Evolutionary conservation across 2,329 filamentous ascomycete species (phyloP).

Genomic region (Spiromastix sp.): DNA sequence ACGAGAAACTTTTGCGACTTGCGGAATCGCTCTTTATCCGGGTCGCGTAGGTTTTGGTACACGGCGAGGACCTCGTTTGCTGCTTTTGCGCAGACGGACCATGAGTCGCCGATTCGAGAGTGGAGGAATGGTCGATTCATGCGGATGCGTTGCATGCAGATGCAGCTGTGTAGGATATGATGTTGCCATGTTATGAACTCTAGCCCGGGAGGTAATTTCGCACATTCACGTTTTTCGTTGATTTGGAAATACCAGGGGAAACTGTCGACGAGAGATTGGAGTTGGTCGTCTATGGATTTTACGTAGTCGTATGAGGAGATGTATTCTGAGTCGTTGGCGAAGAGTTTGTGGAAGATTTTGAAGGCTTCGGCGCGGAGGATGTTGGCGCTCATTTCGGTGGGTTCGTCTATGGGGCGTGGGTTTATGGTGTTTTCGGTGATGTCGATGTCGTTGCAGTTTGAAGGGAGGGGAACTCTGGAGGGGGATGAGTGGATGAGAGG

Average conservation of each 20-base stretch:
- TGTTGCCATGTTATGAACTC: slow-evolving; percentile 17
- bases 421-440: slow-evolving; percentile 13
- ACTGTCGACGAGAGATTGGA: slow-evolving; percentile 12
- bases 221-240: slow-evolving; percentile 7
- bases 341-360: slow-evolving; percentile 13
- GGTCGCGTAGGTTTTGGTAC: slow-evolving; percentile 15
- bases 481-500: slow-evolving; percentile 17
- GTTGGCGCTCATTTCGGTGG: slow-evolving; percentile 15
- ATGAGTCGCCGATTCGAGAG: slow-evolving; percentile 14
- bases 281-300: slow-evolving; percentile 14
- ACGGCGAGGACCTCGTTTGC: slow-evolving; percentile 17
- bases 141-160: slow-evolving; percentile 19
- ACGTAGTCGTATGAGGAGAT: slow-evolving; percentile 15
- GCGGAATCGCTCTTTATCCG: slow-evolving; percentile 12
- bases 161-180: slow-evolving; percentile 16
- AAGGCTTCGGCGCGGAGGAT: slow-evolving; percentile 15
- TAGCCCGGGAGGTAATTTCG: slow-evolving; percentile 9
- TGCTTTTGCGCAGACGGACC: slow-evolving; percentile 15
- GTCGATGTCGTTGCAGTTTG: slow-evolving; percentile 18
- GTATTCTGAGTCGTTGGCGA: slow-evolving; percentile 11
- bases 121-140: slow-evolving; percentile 18
- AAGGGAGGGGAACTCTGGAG: slow-evolving; percentile 15
- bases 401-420: slow-evolving; percentile 12
- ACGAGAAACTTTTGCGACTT: slow-evolving; percentile 15
- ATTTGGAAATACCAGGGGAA: slow-evolving; percentile 19